Base-by-base conservation (phyloP, 805 yeast species). In the Wickerhamiella lipophila region DNA sequence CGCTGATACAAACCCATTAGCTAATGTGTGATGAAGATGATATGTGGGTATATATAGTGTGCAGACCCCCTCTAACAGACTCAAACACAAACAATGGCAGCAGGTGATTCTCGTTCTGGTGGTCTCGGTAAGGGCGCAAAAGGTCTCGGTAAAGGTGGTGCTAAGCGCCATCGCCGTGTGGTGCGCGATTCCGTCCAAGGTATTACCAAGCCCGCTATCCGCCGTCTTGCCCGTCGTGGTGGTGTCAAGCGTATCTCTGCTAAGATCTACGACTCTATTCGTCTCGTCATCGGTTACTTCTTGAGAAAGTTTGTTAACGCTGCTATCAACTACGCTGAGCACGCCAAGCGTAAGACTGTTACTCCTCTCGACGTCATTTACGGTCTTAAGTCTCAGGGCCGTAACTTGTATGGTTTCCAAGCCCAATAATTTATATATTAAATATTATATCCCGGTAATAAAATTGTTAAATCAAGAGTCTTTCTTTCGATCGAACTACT, bases 171-270 rank as follows among this genome's bases (percentile, higher is more conserved):
- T 87, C 86, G 97, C 81, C 88, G 88, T 85, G 85, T 89, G 74
- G 78, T 88, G 60, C 88, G 97, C 79, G 98, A 92, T 73, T 92
- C 89, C 89, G 89, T 92, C 62, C 96, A 88, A 76, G 98, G 98
- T 78, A 89, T 89, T 70, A 89, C 98, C 56, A 89, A 89, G 81
- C 98, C 98, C 69, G 98, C 98, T 68, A 89, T 89, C 68, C 87
- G 98, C 79, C 89, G 98, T 85, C 83, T 89, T 66, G 98, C 98
- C 48, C 89, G 98, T 82, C 87, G 98, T 85, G 98, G 98, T 77
- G 98, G 98, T 88, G 98, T 89, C 68, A 89, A 89, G 83, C 95
- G 98, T 84, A 89, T 89, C 66, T 89, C 97, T 56, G 97, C 95
- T 71, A 77, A 88, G 69, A 89, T 89, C 71, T 89, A 89, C 78